These are phyloP conservation scores for Artemisia tridentata DNA, from an alignment of 129 eudicot species.

Conservation along the genomic window DNA sequence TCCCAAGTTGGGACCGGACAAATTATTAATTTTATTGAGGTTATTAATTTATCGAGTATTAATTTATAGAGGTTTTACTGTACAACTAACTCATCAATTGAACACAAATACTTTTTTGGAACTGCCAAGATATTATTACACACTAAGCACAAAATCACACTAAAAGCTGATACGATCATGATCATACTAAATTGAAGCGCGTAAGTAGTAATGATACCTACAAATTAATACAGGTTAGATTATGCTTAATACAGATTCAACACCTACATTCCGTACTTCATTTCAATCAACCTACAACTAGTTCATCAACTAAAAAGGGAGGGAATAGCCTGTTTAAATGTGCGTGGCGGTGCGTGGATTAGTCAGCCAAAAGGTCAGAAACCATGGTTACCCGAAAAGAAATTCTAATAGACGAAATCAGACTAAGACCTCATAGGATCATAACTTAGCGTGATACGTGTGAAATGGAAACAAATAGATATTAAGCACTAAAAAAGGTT, in stretches of 20 bases:
- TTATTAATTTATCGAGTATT: too few species aligned
- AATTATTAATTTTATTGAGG: too few species aligned
- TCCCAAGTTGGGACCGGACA: too few species aligned
- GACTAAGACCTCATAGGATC: neutral
- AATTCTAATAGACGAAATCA: neutral
- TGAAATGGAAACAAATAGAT: neutral
- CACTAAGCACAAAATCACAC: neutral
- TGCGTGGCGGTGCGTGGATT: fast-evolving
- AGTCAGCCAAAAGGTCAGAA: too few species aligned
- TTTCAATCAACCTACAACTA: neutral
- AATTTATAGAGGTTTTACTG: too few species aligned
- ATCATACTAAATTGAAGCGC: neutral
- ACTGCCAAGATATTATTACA: too few species aligned
- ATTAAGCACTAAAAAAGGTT: neutral
- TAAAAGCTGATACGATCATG: too few species aligned
- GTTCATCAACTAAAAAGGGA: neutral
- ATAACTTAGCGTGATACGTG: neutral
- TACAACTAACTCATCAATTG: conserved; percentile 1
- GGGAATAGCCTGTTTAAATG: too few species aligned
- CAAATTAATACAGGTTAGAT: neutral
- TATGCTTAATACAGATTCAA: neutral
- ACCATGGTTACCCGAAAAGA: too few species aligned
- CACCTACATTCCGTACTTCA: too few species aligned
- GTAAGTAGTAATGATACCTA: neutral
- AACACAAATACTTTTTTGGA: neutral